phyloP scores from a whole-genome alignment of 2,329 filamentous ascomycete species.

The Seiridium cupressi region DNA sequence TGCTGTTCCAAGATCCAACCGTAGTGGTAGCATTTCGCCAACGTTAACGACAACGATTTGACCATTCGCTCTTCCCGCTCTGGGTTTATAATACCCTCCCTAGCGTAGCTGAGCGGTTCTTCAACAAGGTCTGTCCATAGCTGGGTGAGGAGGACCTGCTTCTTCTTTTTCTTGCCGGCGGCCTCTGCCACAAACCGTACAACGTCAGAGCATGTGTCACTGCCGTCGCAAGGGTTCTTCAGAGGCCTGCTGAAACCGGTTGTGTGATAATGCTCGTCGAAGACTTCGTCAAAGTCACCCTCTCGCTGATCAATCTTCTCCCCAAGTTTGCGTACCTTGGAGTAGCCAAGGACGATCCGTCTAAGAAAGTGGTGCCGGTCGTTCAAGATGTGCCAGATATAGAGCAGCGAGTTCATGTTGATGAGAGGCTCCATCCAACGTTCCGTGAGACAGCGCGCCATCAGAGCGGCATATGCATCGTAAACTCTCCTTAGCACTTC shows the following conservation, averaged over 20 bases:
- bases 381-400: constrained; percentile 23
- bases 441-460: constrained; percentile 19
- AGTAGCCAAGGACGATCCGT: background rate
- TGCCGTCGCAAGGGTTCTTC: constrained; percentile 9
- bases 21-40: constrained; percentile 16
- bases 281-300: constrained; percentile 22
- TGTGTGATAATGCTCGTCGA: constrained; percentile 19
- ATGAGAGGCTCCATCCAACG: constrained; percentile 20
- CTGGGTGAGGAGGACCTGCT: background rate
- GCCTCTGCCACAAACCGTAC: background rate
- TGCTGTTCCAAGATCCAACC: constrained; percentile 19
- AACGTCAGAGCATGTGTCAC: background rate
- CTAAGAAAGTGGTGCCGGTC: constrained; percentile 12
- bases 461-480: constrained; percentile 21
- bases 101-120: background rate
- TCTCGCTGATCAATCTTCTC: constrained; percentile 12
- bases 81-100: background rate
- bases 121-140: background rate
- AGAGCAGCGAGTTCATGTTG: constrained; percentile 19
- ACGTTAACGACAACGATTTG: constrained; percentile 7
- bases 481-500: constrained; percentile 20
- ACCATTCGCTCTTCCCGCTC: background rate
- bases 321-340: background rate
- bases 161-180: background rate
- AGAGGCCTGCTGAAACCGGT: constrained; percentile 21